Conservation (phyloP, 768 basidiomycete species). For the Dacryopinax primogenitus region DNA sequence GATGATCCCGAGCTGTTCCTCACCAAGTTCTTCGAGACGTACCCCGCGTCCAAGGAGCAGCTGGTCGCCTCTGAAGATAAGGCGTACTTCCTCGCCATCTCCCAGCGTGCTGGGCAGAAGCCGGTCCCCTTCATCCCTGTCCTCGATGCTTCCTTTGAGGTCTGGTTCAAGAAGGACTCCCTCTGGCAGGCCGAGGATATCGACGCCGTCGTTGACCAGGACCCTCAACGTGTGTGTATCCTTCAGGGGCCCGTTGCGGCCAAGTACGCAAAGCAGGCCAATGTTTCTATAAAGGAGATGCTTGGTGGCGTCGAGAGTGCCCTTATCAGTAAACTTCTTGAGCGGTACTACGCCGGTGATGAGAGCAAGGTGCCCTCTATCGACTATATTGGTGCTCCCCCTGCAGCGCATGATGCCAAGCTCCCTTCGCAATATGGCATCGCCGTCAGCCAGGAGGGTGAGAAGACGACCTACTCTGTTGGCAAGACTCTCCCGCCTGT, state of each 20-base stretch:
- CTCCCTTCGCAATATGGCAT: slow-evolving; percentile 33
- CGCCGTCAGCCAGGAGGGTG: slow-evolving; percentile 40
- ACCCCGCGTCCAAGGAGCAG: slow-evolving; percentile 69
- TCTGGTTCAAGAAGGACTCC: slow-evolving; percentile 99
- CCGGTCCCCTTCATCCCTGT: slow-evolving; percentile 97
- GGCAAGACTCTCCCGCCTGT: slow-evolving; percentile 42
- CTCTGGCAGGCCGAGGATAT: slow-evolving; percentile 97
- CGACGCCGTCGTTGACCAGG: slow-evolving; percentile 97
- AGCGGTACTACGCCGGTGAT: slow-evolving; percentile 67
- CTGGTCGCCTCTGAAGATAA: slow-evolving; percentile 86
- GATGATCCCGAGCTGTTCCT: slow-evolving; percentile 72
- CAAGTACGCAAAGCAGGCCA: slow-evolving; percentile 73
- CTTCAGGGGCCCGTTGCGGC: slow-evolving; percentile 93
- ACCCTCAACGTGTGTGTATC: slow-evolving; percentile 95
- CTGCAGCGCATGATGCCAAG: slow-evolving; percentile 33
- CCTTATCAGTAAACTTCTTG: slow-evolving; percentile 67
- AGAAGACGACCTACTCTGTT: slow-evolving; percentile 29
- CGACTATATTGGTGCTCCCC: slow-evolving; percentile 65
- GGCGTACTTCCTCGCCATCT: slow-evolving; percentile 89
- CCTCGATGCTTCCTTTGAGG: slow-evolving; percentile 82
- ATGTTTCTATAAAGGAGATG: slow-evolving; percentile 87
- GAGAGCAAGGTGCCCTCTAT: slow-evolving; percentile 57
- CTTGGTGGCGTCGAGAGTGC: slow-evolving; percentile 72
- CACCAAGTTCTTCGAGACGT: slow-evolving; percentile 68
- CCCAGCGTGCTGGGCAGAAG: slow-evolving; percentile 93